These are phyloP conservation scores for Fusarium agapanthi DNA, from an alignment of 2,329 filamentous ascomycete genomes.

Conservation along the genomic window DNA sequence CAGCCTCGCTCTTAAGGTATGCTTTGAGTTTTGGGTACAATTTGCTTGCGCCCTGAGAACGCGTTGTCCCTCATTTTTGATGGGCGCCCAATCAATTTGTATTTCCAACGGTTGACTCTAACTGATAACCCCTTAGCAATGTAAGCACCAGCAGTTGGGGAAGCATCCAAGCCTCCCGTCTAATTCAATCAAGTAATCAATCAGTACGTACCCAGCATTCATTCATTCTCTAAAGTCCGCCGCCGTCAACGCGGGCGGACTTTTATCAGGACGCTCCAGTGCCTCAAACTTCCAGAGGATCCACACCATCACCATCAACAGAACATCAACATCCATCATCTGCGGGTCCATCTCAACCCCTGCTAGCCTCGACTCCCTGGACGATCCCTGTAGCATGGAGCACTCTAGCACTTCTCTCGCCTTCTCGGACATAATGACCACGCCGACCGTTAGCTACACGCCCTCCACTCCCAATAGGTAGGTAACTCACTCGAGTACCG, in stretches of 20 bases:
- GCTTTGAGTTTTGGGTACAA: conserved; percentile 9
- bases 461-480: conserved; percentile 6
- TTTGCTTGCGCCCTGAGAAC: conserved; percentile 33
- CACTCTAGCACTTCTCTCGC: conserved; percentile 34
- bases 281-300: conserved; percentile 7
- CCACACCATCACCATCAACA: conserved; percentile 35
- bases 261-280: conserved; percentile 26
- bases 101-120: conserved; percentile 8
- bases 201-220: background rate
- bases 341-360: conserved; percentile 13
- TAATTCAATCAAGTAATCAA: background rate
- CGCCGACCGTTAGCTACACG: conserved; percentile 45
- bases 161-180: conserved; percentile 25
- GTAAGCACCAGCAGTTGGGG: conserved; percentile 25
- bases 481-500: background rate
- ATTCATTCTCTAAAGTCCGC: conserved; percentile 27
- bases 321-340: conserved; percentile 15
- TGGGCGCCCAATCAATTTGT: conserved; percentile 9
- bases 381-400: conserved; percentile 25
- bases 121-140: background rate
- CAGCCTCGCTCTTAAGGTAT: conserved; percentile 25
- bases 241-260: conserved; percentile 25
- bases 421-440: conserved; percentile 54
- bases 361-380: conserved; percentile 19
- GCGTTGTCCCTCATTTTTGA: conserved; percentile 6